Evolutionary conservation across 805 yeast genomes (phyloP).

Genomic region (Lipomyces japonicus): DNA sequence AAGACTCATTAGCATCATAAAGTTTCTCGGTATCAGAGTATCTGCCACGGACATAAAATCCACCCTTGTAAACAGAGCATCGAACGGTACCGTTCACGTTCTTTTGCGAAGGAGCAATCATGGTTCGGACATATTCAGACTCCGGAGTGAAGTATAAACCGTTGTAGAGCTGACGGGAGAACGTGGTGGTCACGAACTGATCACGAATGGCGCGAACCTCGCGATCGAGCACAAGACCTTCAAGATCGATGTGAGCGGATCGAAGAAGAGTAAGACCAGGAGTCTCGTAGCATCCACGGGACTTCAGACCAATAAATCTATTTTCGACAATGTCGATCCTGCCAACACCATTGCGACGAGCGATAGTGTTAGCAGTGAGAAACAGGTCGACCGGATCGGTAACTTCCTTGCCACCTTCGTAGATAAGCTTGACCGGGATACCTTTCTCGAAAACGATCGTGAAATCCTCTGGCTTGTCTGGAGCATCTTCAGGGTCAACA

Average conservation of each 20-base stretch:
- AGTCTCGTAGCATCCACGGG: slow-evolving; percentile 99
- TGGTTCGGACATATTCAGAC: slow-evolving; percentile 89
- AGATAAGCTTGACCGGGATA: slow-evolving; percentile 74
- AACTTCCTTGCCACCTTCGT: slow-evolving; percentile 54
- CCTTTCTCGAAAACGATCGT: slow-evolving; percentile 80
- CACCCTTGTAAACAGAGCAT: slow-evolving; percentile 90
- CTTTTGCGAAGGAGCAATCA: slow-evolving; percentile 91
- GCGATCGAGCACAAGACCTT: slow-evolving; percentile 94
- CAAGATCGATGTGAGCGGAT: slow-evolving; percentile 90
- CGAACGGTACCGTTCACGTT: slow-evolving; percentile 97
- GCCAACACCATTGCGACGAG: slow-evolving; percentile 99
- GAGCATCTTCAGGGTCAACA: slow-evolving; percentile 93
- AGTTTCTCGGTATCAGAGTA: slow-evolving; percentile 92
- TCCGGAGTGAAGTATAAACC: slow-evolving; percentile 99
- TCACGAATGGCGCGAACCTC: slow-evolving; percentile 98
- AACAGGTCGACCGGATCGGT: slow-evolving; percentile 91
- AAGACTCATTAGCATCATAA: slow-evolving; percentile 96
- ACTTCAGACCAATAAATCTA: slow-evolving; percentile 97
- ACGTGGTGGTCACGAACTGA: slow-evolving; percentile 87
- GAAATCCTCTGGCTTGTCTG: slow-evolving; percentile 86
- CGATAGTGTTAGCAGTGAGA: slow-evolving; percentile 87
- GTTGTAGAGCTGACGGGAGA: slow-evolving; percentile 87
- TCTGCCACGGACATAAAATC: slow-evolving; percentile 81
- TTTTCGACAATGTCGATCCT: slow-evolving; percentile 98
- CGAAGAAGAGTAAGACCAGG: slow-evolving; percentile 96